phyloP scores from a whole-genome alignment of 208 protist genomes.

The Crithidia sp. region DNA sequence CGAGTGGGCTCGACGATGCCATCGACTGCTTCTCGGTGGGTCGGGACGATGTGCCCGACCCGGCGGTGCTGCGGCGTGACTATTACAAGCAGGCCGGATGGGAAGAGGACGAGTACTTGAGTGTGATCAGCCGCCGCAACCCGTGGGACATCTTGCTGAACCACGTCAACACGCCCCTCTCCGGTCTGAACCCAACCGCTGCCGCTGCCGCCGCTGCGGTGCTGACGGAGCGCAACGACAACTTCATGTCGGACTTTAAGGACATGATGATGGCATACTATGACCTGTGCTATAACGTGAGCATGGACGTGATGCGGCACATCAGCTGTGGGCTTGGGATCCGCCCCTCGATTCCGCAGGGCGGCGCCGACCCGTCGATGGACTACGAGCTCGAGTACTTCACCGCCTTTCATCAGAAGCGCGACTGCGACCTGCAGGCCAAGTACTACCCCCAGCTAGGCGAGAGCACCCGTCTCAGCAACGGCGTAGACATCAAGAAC shows the following conservation, averaged over 20 bases:
- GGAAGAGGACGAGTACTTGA: constrained; percentile 70
- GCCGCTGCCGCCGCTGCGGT: constrained; percentile 1
- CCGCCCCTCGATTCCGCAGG: constrained; percentile 70
- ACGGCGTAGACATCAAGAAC: constrained; percentile 63
- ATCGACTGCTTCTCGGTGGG: constrained; percentile 91
- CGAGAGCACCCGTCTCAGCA: constrained; percentile 38
- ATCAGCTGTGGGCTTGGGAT: constrained; percentile 88
- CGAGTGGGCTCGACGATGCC: constrained; percentile 80
- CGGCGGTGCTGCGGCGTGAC: constrained; percentile 59
- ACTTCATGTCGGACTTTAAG: constrained; percentile 86
- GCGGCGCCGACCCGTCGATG: constrained; percentile 53
- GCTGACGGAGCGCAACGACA: constrained; percentile 49
- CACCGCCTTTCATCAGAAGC: constrained; percentile 70
- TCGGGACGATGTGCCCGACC: constrained; percentile 73
- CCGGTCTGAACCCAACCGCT: background rate
- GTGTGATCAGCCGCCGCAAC: constrained; percentile 75
- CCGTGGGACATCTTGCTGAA: constrained; percentile 83
- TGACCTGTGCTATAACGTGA: constrained; percentile 78
- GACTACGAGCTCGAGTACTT: constrained; percentile 88
- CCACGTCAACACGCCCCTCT: constrained; percentile 46
- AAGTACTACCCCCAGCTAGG: constrained; percentile 88
- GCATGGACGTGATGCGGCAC: constrained; percentile 85
- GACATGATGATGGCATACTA: constrained; percentile 90
- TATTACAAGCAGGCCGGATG: constrained; percentile 80
- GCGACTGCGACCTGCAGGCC: constrained; percentile 85